A percentile compares a stretch with the other conserved stretches of the same genome.
phyloP scores from a whole-genome alignment of 1,139 yeast species.

The Scheffersomyces stambukii region DNA sequence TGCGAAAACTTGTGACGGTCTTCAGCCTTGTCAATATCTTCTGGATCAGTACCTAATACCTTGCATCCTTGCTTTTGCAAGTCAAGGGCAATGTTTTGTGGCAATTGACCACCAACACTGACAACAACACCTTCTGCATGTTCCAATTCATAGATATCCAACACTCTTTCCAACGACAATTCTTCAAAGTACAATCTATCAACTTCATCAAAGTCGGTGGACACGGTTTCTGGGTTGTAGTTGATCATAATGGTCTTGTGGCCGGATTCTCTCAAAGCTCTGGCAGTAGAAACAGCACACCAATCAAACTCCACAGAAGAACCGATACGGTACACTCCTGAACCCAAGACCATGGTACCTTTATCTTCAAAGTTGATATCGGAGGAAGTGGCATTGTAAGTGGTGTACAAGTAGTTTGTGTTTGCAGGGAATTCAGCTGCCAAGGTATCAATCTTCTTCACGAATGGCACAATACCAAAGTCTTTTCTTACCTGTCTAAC shows the following conservation, averaged over 20 bases:
- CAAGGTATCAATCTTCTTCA: constrained; percentile 96
- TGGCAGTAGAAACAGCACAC: constrained; percentile 95
- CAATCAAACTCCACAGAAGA: constrained; percentile 94
- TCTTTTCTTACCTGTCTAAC: constrained; percentile 89
- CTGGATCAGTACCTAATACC: constrained; percentile 95
- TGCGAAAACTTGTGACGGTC: constrained; percentile 88
- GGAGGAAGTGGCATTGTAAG: constrained; percentile 89
- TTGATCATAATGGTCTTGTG: constrained; percentile 94
- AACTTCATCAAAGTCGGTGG: constrained; percentile 97
- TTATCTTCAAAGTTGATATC: constrained; percentile 83
- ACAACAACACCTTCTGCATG: constrained; percentile 89
- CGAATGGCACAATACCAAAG: constrained; percentile 85
- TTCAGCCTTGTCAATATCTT: constrained; percentile 98
- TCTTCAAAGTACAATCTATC: constrained; percentile 96
- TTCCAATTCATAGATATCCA: constrained; percentile 94
- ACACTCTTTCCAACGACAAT: constrained; percentile 88
- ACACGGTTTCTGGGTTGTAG: constrained; percentile 97
- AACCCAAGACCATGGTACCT: constrained; percentile 87
- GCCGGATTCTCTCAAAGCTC: constrained; percentile 86
- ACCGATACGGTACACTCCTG: constrained; percentile 94
- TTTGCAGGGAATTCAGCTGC: constrained; percentile 99
- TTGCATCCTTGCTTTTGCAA: constrained; percentile 94
- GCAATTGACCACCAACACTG: constrained; percentile 99
- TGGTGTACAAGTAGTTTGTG: constrained; percentile 92
- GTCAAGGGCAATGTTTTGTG: constrained; percentile 92